phyloP scores from a whole-genome alignment of 2,329 filamentous ascomycete species.

The Davidsoniella neocaledoniae region DNA sequence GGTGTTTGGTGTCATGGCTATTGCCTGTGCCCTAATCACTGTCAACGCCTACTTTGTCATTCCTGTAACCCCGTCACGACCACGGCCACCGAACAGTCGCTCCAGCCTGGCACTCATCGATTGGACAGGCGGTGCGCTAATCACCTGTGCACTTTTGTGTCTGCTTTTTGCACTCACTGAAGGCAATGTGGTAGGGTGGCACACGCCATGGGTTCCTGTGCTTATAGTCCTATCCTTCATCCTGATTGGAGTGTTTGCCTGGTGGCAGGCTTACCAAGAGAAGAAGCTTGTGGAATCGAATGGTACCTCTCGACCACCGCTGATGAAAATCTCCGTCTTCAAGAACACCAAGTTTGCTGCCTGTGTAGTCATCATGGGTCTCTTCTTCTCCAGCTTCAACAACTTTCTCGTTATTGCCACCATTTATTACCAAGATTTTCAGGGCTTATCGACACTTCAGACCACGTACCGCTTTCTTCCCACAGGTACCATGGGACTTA shows the following conservation, averaged over 20 bases:
- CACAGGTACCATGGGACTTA: conserved; percentile 40
- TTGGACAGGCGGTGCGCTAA: conserved; percentile 47
- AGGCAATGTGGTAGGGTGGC: conserved; percentile 53
- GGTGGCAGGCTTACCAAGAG: conserved; percentile 46
- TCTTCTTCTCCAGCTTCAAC: conserved; percentile 54
- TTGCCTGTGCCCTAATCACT: conserved; percentile 40
- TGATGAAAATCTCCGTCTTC: conserved; percentile 49
- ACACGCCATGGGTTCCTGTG: conserved; percentile 41
- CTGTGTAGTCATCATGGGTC: conserved; percentile 45
- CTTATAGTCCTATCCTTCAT: conserved; percentile 41
- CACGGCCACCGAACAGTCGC: conserved; percentile 7
- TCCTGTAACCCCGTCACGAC: conserved; percentile 28
- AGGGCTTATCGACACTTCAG: conserved; percentile 42
- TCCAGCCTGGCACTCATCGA: conserved; percentile 22
- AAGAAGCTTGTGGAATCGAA: conserved; percentile 19
- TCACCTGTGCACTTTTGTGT: conserved; percentile 44
- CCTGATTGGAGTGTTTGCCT: conserved; percentile 37
- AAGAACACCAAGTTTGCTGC: conserved; percentile 40
- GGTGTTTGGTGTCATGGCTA: conserved; percentile 48
- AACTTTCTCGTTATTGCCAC: conserved; percentile 51
- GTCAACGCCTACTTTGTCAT: conserved; percentile 42
- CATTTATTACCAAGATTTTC: conserved; percentile 54
- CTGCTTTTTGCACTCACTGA: conserved; percentile 52
- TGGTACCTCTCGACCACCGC: conserved; percentile 15
- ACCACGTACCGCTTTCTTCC: conserved; percentile 54